Base-by-base conservation (phyloP, 2,329 filamentous ascomycete species). In the Xylariaceae sp. region DNA sequence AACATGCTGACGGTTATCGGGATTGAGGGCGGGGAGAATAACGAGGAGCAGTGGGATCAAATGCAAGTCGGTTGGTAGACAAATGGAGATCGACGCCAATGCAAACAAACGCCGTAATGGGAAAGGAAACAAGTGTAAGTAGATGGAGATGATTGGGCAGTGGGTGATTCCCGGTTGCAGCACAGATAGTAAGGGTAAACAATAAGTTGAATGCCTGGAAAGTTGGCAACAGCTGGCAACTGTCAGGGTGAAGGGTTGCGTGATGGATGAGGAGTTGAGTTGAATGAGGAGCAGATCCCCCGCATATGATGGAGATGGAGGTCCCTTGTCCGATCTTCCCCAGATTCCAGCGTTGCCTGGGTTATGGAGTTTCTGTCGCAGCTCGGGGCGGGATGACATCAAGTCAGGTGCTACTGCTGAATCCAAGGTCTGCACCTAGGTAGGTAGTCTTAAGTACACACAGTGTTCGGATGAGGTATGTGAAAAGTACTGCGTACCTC, bases 1-100 rank as follows among this genome's bases (percentile, higher is more conserved):
- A 80, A 69, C 79, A 80, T 81, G 58, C 59, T 68, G 66, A 71
- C 65, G 58, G 50, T 32, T 44, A 2, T 39, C 3, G n/a, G 26
- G 30, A 19, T 40, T 39, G 5, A 51, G 45, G 9, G 42, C 48
- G 39, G 35, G 45, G 39, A 45, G 6, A 9, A 39, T 9, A 30
- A 9, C 8, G 26, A 7, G n/a, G 37, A 53, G 32, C 11, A 32
- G 35, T 27, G 12, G 26, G 31, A 44, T 44, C 19, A 30, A 50
- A 67, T 40, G 42, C 40, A 45, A 30, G 30, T 30, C 8, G 42
- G n/a, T 30, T 4, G 42, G 12, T 4, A 30, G 8, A 27, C 6
- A 43, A 27, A 44, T 26, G 30, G 5, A 11, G 12, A 30, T 53
- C 37, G 39, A 57, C 48, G n/a, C 11, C 19, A 31, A 47, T 9